Evolutionary conservation across 768 basidiomycete genomes (phyloP).

Genomic region (Boletus pseudopeckii): DNA sequence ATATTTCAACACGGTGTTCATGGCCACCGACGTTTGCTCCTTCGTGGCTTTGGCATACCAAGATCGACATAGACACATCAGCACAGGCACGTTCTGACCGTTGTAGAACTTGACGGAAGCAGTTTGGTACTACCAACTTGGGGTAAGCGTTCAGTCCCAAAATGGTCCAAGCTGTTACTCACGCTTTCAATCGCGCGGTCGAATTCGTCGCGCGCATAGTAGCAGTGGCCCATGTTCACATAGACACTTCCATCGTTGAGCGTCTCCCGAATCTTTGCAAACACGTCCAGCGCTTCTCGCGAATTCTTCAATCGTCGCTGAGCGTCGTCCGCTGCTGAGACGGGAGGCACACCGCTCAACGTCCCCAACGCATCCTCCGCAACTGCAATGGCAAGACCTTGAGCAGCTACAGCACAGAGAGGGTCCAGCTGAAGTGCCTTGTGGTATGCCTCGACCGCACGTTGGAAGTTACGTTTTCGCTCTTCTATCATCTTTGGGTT

Average conservation of each 20-base stretch:
- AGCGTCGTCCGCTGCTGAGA: conserved; percentile 57
- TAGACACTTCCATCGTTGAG: conserved; percentile 82
- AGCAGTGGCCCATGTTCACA: conserved; percentile 95
- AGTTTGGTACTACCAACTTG: conserved; percentile 73
- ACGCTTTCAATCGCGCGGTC: conserved; percentile 96
- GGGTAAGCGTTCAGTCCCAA: not conserved
- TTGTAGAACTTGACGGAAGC: conserved; percentile 77
- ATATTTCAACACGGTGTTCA: conserved; percentile 82
- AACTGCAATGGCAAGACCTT: conserved; percentile 90
- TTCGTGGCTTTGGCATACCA: conserved; percentile 95
- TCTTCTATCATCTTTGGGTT: conserved; percentile 52
- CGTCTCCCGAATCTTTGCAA: conserved; percentile 88
- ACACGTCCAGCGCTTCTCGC: conserved; percentile 83
- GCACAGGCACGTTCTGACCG: conserved; percentile 67
- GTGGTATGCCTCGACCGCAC: conserved; percentile 89
- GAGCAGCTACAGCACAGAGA: conserved; percentile 87
- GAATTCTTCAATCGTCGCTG: conserved; percentile 68
- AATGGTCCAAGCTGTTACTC: conserved; percentile 25
- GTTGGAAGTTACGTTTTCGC: conserved; percentile 70
- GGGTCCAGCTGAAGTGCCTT: conserved; percentile 85
- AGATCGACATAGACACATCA: conserved; percentile 85
- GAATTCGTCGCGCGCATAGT: conserved; percentile 89
- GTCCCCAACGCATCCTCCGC: conserved; percentile 88
- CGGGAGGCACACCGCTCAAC: conserved; percentile 49
- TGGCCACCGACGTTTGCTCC: conserved; percentile 77